Evolutionary conservation across 2,329 filamentous ascomycete genomes (phyloP), one percentile per base, ranked within the genome.

Genomic region (Scolecobasidium constrictum): DNA sequence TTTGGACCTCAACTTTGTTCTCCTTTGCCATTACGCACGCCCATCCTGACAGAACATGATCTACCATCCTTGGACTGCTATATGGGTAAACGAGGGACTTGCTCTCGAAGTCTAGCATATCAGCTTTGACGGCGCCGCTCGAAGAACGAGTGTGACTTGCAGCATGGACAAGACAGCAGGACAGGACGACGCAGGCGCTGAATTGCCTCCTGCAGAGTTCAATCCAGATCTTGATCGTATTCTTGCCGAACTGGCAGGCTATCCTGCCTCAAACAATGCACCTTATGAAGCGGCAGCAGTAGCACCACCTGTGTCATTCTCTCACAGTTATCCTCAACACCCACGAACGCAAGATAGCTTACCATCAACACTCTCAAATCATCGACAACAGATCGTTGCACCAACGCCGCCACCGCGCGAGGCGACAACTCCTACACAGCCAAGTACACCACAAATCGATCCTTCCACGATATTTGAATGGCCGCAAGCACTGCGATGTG

Each of bases 391-490:
- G 22, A 22, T 36, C 16, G 18, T 35, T 26, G 12, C 31, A 13
- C 20, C 26, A n/a, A 18, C 23, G 28, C 35, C 35, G n/a, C n/a
- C 13, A 17, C 13, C 21, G 16, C 23, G 28, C n/a, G 23, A 41
- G 16, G 34, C 7, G 7, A 36, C 34, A 11, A 11, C 34, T 9
- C 36, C 36, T 19, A 16, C 15, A 9, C 38, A 40, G 33, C 28
- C 18, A 19, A 21, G 17, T 21, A 35, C 34, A 16, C 42, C 42
- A 26, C 22, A 21, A 11, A 63, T 69, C 16, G 65, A 71, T 47
- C 64, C 67, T 23, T 61, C 67, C 1, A 65, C 61, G 0, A 71
- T 71, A 45, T 68, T 60, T 5, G 60, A 67, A 46, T 71, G 68
- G 68, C 60, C 62, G 37, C 60, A 62, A 40, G 68, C 62, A 15